phyloP scores from a whole-genome alignment of 2,329 filamentous ascomycete genomes.

The Alternaria hordeiaustralica region DNA sequence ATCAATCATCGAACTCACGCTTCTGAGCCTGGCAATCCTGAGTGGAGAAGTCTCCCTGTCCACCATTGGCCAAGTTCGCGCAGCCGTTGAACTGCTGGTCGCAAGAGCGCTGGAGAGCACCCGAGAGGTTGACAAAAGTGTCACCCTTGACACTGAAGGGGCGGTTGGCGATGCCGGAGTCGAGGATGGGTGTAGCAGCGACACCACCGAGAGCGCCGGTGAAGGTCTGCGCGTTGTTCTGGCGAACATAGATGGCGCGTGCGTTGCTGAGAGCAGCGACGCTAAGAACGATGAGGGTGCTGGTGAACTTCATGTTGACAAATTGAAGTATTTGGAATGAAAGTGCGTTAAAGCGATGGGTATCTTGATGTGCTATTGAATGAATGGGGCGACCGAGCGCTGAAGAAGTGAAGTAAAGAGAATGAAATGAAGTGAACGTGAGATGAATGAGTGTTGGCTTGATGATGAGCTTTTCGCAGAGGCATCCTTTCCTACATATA shows the following conservation, averaged over 20 bases:
- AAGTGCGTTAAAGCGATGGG: background rate
- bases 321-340: background rate
- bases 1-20: conserved; percentile 21
- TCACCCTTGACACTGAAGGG: conserved; percentile 41
- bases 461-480: conserved; percentile 1
- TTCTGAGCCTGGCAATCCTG: conserved; percentile 65
- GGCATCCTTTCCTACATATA: background rate
- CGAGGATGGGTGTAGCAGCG: conserved; percentile 58
- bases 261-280: conserved; percentile 24
- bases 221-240: conserved; percentile 45
- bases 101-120: conserved; percentile 67
- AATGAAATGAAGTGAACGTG: conserved; percentile 16
- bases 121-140: conserved; percentile 61
- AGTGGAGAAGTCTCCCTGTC: conserved; percentile 51
- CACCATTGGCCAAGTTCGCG: conserved; percentile 62
- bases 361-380: conserved; percentile 6
- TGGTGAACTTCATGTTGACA: conserved; percentile 36
- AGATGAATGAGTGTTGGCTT: background rate
- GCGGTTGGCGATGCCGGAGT: conserved; percentile 58
- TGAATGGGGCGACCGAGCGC: conserved; percentile 33
- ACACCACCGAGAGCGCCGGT: conserved; percentile 60
- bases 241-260: conserved; percentile 28
- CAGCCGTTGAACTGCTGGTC: conserved; percentile 69
- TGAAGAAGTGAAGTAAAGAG: conserved; percentile 17
- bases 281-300: conserved; percentile 25